Base-by-base conservation (phyloP, 176 grass and related monocot species). In the Oryza brachyantha region DNA sequence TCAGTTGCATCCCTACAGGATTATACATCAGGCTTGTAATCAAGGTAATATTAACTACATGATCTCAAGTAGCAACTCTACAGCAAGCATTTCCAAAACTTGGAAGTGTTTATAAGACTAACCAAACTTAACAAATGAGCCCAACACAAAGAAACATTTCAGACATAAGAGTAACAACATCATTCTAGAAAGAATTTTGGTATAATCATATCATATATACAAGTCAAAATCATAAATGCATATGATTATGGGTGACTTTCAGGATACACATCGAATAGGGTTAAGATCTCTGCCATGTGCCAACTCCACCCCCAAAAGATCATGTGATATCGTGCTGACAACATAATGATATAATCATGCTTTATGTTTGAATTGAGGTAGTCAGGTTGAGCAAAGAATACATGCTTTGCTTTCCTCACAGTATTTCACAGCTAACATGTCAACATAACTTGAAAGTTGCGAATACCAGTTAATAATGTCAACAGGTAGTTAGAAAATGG, bases 201-300 rank as follows among this genome's bases (percentile, higher is more conserved):
- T 61, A 68, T n/a, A 39, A 39, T 38, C 34, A 87, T 77, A 82
- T 8, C 67, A 78, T 37, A 55, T 57, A 79, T 66, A 57, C 19
- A 85, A 26, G 61, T 65, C 66, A 73, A 79, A 28, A 46, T 57
- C n/a, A n/a, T 66, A 37, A 25, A 8, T 48, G 57, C 1, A 29
- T 5, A 1, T 24, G 24, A 77, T 21, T n/a, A 79, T n/a, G n/a
- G n/a, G n/a, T n/a, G n/a, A n/a, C n/a, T n/a, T n/a, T n/a, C n/a
- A n/a, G n/a, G n/a, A n/a, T n/a, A n/a, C n/a, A n/a, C n/a, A n/a
- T n/a, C n/a, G n/a, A n/a, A n/a, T n/a, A n/a, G n/a, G n/a, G n/a
- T n/a, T n/a, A n/a, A n/a, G n/a, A n/a, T n/a, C n/a, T n/a, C n/a
- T n/a, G n/a, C n/a, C n/a, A 83, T 7, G 7, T 54, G 19, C 6